phyloP scores from a whole-genome alignment of 805 yeast genomes.

The Saturnispora ahearnii region DNA sequence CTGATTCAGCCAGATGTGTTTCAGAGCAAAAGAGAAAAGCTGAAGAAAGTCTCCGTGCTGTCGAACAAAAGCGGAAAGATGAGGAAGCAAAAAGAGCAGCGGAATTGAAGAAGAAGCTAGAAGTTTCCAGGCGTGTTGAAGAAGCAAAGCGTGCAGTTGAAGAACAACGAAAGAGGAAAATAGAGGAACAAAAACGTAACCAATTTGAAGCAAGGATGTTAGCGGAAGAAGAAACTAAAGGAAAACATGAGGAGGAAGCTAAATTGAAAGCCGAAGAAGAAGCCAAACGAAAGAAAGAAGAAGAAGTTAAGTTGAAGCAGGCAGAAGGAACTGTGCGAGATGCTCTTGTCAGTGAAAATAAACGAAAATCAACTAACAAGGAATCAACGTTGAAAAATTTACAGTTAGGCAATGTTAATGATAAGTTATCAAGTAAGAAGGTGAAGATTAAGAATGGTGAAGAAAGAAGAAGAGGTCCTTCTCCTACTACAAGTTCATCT shows the following conservation, averaged over 20 bases:
- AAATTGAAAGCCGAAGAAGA: not conserved
- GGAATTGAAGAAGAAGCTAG: not conserved
- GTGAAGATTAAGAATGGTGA: not conserved
- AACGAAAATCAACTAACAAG: not conserved
- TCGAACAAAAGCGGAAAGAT: not conserved
- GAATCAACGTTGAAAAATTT: not conserved
- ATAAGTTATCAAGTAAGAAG: not conserved
- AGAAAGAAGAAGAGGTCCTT: not conserved
- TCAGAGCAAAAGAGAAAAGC: not conserved
- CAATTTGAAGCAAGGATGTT: not conserved
- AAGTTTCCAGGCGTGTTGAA: not conserved
- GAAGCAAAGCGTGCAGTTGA: not conserved
- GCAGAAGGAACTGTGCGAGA: not conserved
- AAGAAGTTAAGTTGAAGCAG: not conserved
- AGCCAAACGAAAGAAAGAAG: not conserved
- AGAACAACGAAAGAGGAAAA: not conserved
- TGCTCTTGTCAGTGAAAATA: not conserved
- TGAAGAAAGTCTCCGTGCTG: not conserved
- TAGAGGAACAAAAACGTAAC: not conserved
- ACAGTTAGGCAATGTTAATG: not conserved
- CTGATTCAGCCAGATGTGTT: not conserved
- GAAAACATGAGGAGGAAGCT: not conserved
- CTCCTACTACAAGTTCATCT: not conserved
- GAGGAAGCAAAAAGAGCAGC: not conserved
- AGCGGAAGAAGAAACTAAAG: not conserved